A percentile compares a stretch with the other conserved stretches of the same genome.
phyloP scores from a whole-genome alignment of 2,329 filamentous ascomycete species.

The Stemphylium vesicarium region DNA sequence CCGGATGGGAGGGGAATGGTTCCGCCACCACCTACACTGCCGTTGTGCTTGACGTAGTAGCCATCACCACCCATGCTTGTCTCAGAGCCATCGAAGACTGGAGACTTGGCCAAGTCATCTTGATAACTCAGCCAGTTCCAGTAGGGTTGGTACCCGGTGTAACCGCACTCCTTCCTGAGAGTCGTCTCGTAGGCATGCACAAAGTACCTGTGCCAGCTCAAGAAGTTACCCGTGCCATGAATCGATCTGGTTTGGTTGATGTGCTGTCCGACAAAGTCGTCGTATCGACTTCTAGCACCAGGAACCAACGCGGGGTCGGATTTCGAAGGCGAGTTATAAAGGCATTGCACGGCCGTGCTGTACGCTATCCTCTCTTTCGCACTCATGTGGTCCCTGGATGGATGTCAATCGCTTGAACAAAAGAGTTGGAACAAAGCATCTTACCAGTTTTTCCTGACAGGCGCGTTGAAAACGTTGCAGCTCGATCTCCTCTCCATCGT shows the following conservation, averaged over 20 bases:
- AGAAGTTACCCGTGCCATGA: constrained; percentile 29
- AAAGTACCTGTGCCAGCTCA: constrained; percentile 49
- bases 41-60: constrained; percentile 8
- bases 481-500: constrained; percentile 2
- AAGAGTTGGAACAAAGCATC: not conserved
- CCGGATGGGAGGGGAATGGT: constrained; percentile 14
- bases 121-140: constrained; percentile 54
- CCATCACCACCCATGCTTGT: constrained; percentile 47
- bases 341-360: constrained; percentile 28
- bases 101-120: constrained; percentile 35
- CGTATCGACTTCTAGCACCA: constrained; percentile 32
- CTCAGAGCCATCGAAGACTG: constrained; percentile 33
- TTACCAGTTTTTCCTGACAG: constrained; percentile 24
- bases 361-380: constrained; percentile 24
- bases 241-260: constrained; percentile 27
- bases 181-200: constrained; percentile 47
- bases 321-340: constrained; percentile 20
- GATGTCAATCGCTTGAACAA: not conserved
- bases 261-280: constrained; percentile 36
- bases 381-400: not conserved
- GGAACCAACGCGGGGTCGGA: constrained; percentile 18
- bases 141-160: constrained; percentile 50
- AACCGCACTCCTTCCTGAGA: constrained; percentile 49
- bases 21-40: constrained; percentile 23
- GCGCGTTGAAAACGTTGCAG: constrained; percentile 17